Conservation (phyloP, 225 moss, liverwort and hornwort species). For the Sphagnum contortum region DNA sequence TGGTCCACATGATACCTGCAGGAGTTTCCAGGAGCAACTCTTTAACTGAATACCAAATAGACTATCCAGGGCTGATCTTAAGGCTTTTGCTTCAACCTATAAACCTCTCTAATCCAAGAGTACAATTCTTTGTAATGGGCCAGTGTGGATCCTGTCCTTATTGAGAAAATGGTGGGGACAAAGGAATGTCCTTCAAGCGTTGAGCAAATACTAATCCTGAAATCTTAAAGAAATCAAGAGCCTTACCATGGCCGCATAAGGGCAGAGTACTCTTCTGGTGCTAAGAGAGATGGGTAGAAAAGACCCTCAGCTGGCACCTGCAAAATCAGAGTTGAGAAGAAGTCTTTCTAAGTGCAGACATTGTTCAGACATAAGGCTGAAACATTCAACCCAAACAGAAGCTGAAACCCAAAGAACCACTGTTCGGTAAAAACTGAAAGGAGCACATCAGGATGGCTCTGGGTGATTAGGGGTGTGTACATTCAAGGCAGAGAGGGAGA, state of each 20-base stretch:
- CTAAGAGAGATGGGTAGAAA: slow-evolving; percentile 85
- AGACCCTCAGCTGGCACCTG: slow-evolving; percentile 94
- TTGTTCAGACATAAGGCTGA: background rate
- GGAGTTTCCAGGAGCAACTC: background rate
- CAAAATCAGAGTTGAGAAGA: background rate
- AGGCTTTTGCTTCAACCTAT: too few species aligned
- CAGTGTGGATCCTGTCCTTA: background rate
- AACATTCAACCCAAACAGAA: too few species aligned
- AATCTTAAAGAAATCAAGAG: background rate
- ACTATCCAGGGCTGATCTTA: too few species aligned
- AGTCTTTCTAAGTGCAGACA: background rate
- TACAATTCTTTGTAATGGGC: background rate
- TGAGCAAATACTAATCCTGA: background rate
- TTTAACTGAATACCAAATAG: background rate
- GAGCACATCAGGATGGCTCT: too few species aligned
- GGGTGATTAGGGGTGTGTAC: slow-evolving; percentile 20
- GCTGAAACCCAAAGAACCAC: too few species aligned
- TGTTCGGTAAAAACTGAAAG: too few species aligned
- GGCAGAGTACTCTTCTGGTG: slow-evolving; percentile 64
- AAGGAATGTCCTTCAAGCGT: too few species aligned
- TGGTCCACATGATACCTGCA: slow-evolving; percentile 82
- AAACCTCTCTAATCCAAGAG: too few species aligned
- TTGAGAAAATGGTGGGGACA: background rate
- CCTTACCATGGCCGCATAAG: slow-evolving; percentile 73
- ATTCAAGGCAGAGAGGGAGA: slow-evolving; percentile 63